A percentile compares a stretch with the other conserved stretches of the same genome.
Conservation (phyloP, 371 early-diverging fungal genomes). For the Rhizomucor pusillus region DNA sequence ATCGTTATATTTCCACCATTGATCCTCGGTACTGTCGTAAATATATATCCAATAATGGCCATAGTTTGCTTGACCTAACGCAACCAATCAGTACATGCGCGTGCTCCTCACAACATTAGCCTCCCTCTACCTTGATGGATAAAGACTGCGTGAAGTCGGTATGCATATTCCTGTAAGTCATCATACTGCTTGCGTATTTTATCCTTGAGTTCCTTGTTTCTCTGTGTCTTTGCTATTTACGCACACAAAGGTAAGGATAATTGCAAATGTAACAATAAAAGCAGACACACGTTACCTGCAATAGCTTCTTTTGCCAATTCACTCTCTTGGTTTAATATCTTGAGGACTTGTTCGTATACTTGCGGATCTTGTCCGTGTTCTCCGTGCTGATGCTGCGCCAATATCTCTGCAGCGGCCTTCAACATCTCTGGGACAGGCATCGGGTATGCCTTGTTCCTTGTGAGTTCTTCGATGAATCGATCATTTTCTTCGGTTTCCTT, state of each 20-base stretch:
- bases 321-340: slow-evolving; percentile 20
- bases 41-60: slow-evolving; percentile 93
- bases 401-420: slow-evolving; percentile 31
- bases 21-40: slow-evolving; percentile 54
- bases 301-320: slow-evolving; percentile 16
- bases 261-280: no score
- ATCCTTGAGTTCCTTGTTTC: slow-evolving; percentile 13
- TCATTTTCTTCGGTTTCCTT: slow-evolving; percentile 26
- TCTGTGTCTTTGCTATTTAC: background rate
- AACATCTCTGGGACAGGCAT: slow-evolving; percentile 44
- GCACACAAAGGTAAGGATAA: no score
- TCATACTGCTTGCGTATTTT: slow-evolving; percentile 33
- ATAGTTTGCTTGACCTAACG: slow-evolving; percentile 59
- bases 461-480: slow-evolving; percentile 24
- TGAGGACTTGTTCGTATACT: slow-evolving; percentile 17
- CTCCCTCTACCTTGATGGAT: slow-evolving; percentile 53
- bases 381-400: slow-evolving; percentile 18
- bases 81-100: background rate
- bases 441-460: slow-evolving; percentile 32
- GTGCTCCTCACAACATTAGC: no score
- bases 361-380: slow-evolving; percentile 1
- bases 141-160: slow-evolving; percentile 70
- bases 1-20: slow-evolving; percentile 89
- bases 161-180: slow-evolving; percentile 40
- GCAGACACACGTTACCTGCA: slow-evolving; percentile 7